phyloP scores from a whole-genome alignment of 1,139 yeast genomes.

The Protomyces inouyei region DNA sequence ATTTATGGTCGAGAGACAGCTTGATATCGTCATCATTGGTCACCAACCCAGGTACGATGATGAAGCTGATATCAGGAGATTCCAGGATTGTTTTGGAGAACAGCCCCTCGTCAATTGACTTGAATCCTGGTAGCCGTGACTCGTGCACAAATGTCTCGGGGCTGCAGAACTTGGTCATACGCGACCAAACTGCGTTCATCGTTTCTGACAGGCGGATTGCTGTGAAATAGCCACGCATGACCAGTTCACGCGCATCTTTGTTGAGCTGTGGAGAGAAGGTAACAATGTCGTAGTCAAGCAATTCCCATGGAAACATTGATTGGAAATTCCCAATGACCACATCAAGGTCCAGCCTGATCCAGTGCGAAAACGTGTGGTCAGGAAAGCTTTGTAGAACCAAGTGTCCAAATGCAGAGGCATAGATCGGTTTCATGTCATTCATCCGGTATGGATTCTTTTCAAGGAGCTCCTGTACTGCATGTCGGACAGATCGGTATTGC shows the following conservation, averaged over 20 bases:
- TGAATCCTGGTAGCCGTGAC: neutral
- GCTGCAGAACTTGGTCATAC: neutral
- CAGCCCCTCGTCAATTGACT: neutral
- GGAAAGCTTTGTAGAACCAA: neutral
- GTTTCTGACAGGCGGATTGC: neutral
- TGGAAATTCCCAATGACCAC: neutral
- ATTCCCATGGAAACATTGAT: neutral
- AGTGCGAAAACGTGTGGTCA: neutral
- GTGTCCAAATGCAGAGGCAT: neutral
- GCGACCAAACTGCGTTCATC: neutral
- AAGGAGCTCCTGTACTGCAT: neutral
- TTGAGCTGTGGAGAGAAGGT: neutral
- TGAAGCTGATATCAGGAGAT: neutral
- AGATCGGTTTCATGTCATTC: neutral
- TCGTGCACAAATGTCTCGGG: neutral
- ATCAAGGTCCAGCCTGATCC: neutral
- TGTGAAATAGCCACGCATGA: neutral
- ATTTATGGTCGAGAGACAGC: neutral
- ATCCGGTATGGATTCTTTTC: neutral
- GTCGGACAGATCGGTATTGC: neutral
- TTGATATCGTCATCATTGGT: neutral
- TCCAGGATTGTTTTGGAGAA: neutral
- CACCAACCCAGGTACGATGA: neutral
- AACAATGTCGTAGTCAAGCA: neutral
- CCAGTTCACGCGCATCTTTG: neutral